These are phyloP conservation scores for Mortierella alpina DNA, from an alignment of 192 early-diverging fungal genomes.

Conservation along the genomic window DNA sequence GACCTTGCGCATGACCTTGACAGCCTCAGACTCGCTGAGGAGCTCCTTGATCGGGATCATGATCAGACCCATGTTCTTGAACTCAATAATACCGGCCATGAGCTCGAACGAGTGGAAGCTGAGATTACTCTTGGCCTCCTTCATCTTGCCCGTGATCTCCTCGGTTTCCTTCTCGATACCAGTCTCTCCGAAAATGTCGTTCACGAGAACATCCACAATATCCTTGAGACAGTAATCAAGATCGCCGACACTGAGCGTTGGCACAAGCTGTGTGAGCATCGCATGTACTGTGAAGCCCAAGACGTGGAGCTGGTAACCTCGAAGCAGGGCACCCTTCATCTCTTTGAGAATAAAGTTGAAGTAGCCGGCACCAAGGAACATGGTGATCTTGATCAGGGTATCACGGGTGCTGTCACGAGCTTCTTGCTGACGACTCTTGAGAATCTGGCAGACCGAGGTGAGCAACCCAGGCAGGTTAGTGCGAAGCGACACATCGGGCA, in stretches of 20 bases:
- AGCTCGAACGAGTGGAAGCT: conserved; percentile 91
- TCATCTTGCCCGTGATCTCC: conserved; percentile 90
- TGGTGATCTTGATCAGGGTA: conserved; percentile 87
- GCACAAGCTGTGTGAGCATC: conserved; percentile 77
- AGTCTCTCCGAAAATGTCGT: conserved; percentile 94
- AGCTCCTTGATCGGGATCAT: conserved; percentile 90
- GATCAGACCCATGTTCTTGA: conserved; percentile 74
- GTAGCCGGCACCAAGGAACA: conserved; percentile 84
- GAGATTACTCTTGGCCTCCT: conserved; percentile 88
- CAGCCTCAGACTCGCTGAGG: conserved; percentile 84
- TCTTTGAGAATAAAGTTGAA: conserved; percentile 92
- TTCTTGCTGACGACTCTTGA: conserved; percentile 84
- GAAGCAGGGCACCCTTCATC: conserved; percentile 76
- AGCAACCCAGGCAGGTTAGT: conserved; percentile 88
- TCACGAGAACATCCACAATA: conserved; percentile 78
- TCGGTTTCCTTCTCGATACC: conserved; percentile 91
- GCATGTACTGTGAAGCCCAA: conserved; percentile 94
- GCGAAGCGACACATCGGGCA: conserved; percentile 82
- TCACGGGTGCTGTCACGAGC: conserved; percentile 88
- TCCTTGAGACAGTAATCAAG: conserved; percentile 83
- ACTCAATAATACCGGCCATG: conserved; percentile 74
- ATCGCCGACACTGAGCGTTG: conserved; percentile 69
- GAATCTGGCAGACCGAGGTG: conserved; percentile 87
- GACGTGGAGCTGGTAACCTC: conserved; percentile 94
- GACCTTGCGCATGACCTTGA: conserved; percentile 79